Conservation (phyloP, 108 stramenopile genomes). For the Cyclotella baltica region DNA sequence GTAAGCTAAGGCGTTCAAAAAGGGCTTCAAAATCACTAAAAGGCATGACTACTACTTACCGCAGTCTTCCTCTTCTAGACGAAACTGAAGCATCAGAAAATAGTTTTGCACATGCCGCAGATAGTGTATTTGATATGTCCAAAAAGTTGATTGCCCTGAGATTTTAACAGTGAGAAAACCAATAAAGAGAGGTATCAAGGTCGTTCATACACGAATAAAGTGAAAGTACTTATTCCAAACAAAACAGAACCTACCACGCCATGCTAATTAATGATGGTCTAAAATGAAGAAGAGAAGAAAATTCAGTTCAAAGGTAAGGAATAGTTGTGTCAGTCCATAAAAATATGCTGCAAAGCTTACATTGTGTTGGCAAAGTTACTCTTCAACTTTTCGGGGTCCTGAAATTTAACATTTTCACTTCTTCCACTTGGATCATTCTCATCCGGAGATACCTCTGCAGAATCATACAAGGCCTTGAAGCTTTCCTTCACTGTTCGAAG, state of each 20-base stretch:
- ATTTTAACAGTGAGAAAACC: background rate
- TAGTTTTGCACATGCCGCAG: conserved; percentile 47
- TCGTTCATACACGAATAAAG: background rate
- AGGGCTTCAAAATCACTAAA: background rate
- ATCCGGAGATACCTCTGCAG: conserved; percentile 31
- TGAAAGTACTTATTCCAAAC: background rate
- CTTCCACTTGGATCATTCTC: background rate
- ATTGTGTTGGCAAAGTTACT: conserved; percentile 44
- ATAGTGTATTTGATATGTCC: conserved; percentile 53
- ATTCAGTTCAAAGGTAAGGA: background rate
- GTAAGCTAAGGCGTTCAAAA: background rate
- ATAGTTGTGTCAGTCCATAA: background rate
- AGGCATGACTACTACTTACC: background rate
- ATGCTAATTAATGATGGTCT: conserved; percentile 46
- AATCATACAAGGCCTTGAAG: conserved; percentile 36
- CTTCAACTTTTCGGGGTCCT: conserved; percentile 24
- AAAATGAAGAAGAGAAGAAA: background rate
- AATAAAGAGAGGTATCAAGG: too few relatives aligned
- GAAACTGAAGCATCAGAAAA: conserved; percentile 51
- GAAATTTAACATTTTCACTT: conserved; percentile 15
- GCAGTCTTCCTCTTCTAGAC: conserved; percentile 35
- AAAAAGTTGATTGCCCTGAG: conserved; percentile 47
- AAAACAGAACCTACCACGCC: conserved; percentile 26
- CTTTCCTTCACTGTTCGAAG: conserved; percentile 32
- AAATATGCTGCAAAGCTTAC: background rate